These are phyloP conservation scores for Alternaria tenuissima DNA, from an alignment of 2,329 filamentous ascomycete species.

Conservation along the genomic window DNA sequence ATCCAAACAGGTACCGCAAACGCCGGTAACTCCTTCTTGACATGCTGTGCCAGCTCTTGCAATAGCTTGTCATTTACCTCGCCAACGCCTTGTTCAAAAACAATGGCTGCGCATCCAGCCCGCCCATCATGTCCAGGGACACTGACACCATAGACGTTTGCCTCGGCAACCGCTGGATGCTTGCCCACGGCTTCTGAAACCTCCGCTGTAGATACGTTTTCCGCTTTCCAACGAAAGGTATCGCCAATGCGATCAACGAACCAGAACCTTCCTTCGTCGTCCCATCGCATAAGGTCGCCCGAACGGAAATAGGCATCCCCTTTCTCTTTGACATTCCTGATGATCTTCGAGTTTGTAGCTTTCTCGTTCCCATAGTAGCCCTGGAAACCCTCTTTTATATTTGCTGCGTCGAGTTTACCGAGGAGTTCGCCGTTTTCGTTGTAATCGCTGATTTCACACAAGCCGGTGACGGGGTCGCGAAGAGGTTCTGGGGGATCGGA, in stretches of 20 bases:
- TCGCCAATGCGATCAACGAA: constrained; percentile 52
- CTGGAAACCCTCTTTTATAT: constrained; percentile 62
- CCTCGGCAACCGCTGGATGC: constrained; percentile 52
- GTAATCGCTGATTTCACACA: constrained; percentile 68
- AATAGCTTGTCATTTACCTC: constrained; percentile 23
- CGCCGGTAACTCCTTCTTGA: constrained; percentile 48
- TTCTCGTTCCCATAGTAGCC: constrained; percentile 67
- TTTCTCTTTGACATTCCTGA: constrained; percentile 44
- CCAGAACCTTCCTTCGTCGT: constrained; percentile 46
- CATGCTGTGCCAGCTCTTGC: constrained; percentile 46
- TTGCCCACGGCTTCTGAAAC: constrained; percentile 53
- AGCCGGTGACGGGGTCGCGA: constrained; percentile 70
- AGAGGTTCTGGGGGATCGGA: constrained; percentile 66
- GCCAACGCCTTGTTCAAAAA: constrained; percentile 32
- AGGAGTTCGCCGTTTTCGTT: constrained; percentile 76
- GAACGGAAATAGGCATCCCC: constrained; percentile 51
- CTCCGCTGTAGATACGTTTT: constrained; percentile 58
- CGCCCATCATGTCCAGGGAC: constrained; percentile 56
- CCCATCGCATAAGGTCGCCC: constrained; percentile 46
- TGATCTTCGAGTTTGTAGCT: constrained; percentile 45
- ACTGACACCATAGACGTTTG: constrained; percentile 57
- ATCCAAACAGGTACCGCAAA: constrained; percentile 58
- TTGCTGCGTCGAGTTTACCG: constrained; percentile 41
- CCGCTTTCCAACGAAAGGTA: constrained; percentile 54
- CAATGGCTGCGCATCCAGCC: constrained; percentile 55